Evolutionary conservation across 306 rosid species (phyloP), one percentile per base, ranked within the genome.

Genomic region (Pyrus bretschneideri): DNA sequence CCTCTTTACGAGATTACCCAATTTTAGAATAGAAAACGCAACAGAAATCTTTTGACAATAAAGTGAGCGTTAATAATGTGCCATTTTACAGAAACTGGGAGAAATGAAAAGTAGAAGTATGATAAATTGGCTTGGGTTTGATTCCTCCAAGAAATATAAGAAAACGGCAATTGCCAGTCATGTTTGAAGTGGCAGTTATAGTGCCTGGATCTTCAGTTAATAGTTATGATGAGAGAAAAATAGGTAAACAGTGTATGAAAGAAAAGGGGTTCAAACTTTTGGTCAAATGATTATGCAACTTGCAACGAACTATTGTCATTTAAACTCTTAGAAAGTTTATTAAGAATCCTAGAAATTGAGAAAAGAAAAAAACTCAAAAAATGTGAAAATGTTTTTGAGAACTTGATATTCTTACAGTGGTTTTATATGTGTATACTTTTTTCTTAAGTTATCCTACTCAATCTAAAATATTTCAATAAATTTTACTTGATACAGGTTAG

Each of bases 401-500:
- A 38, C 45, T n/a, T 54, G 18, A 31, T 57, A 57, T 57, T 21
- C 31, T 30, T 31, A 21, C 29, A 31, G 13, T 71, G 33, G 52
- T 5, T 57, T 25, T 27, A 49, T 27, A 72, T 65, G 9, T 62
- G 40, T 57, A 25, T 27, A 49, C 31, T 42, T n/a, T 4, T 38
- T 52, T 30, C 52, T 45, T 19, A 31, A 27, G 5, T 19, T 18
- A 11, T 67, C 19, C n/a, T 77, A 29, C 69, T 70, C 40, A 21
- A 60, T 49, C 25, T 46, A 38, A 54, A 62, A 51, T 62, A 49
- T 31, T 35, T 62, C 25, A 61, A 25, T 31, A 69, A 66, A 25
- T 60, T 65, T 64, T 23, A 73, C 44, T 71, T 89, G 75, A 33
- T 82, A 88, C 95, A 95, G 99, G 99, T 95, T 69, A 87, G 99